Conservation (phyloP, 1,284 basidiomycete genomes). For the Trametes polyzona region DNA sequence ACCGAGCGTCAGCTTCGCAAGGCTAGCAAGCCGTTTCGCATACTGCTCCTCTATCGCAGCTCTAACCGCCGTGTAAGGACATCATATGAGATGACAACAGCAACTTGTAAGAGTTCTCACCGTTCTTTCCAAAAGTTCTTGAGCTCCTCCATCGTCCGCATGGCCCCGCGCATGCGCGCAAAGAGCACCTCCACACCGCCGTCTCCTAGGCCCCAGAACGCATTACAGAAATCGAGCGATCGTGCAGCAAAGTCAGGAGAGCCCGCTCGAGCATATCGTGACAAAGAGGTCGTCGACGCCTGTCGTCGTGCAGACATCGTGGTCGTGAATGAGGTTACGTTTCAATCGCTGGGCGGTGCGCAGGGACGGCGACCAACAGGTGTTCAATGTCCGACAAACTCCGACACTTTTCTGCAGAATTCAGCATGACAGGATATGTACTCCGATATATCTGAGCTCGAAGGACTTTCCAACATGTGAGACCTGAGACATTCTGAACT, state of each 20-base stretch:
- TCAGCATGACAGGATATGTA: not conserved
- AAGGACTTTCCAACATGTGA: not conserved
- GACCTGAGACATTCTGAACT: too few relatives aligned
- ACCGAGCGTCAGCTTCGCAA: conserved; percentile 81
- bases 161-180: conserved; percentile 83
- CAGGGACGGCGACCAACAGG: conserved; percentile 8
- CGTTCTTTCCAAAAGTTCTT: conserved; percentile 89
- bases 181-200: conserved; percentile 91
- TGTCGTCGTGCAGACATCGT: conserved; percentile 54
- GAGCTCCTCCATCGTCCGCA: conserved; percentile 90
- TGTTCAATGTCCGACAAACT: not conserved
- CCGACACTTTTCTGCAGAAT: not conserved
- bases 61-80: conserved; percentile 42
- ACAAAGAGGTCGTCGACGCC: conserved; percentile 74
- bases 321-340: conserved; percentile 20
- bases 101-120: conserved; percentile 47
- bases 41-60: conserved; percentile 94
- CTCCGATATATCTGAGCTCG: conserved; percentile 34
- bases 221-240: conserved; percentile 90
- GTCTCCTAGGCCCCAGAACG: conserved; percentile 92
- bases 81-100: not conserved
- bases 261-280: conserved; percentile 61
- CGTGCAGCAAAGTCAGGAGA: conserved; percentile 53
- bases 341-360: conserved; percentile 7
- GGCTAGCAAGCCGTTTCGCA: conserved; percentile 82